phyloP scores from a whole-genome alignment of 305 asterid species.

The Solanum aculeatissimum region DNA sequence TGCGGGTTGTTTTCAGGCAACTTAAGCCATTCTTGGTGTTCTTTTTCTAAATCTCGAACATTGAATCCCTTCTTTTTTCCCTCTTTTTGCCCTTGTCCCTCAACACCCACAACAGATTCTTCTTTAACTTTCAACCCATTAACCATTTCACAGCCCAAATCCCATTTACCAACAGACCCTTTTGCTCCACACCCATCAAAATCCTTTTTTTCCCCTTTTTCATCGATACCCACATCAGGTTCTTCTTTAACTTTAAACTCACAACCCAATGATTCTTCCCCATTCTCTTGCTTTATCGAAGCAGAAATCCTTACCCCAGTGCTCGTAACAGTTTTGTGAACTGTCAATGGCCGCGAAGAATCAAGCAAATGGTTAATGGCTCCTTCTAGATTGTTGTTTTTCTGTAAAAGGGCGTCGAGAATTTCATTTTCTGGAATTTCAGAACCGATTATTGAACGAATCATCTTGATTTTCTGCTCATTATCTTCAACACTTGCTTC shows the following conservation, averaged over 20 bases:
- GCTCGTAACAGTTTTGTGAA: slow-evolving; percentile 35
- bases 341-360: not conserved
- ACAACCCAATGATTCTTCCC: not conserved
- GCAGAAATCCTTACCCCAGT: slow-evolving; percentile 43
- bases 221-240: not conserved
- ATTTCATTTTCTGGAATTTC: slow-evolving; percentile 16
- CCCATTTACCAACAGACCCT: not conserved
- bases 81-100: not conserved
- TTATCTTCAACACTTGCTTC: slow-evolving; percentile 4
- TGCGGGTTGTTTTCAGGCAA: not conserved
- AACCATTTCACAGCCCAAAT: not conserved
- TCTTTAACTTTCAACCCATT: not conserved
- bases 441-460: slow-evolving; percentile 11
- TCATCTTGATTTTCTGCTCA: slow-evolving; percentile 15
- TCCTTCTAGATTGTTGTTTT: slow-evolving; percentile 7
- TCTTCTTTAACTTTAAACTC: not conserved
- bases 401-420: slow-evolving; percentile 12
- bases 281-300: slow-evolving; percentile 4
- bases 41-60: not conserved
- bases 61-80: not conserved
- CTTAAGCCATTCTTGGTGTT: not conserved
- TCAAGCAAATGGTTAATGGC: slow-evolving; percentile 18
- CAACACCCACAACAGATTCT: not conserved
- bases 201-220: not conserved
- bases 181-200: slow-evolving; percentile 13